A percentile compares a stretch with the other conserved stretches of the same genome.
Conservation (phyloP, 2,329 filamentous ascomycete genomes). For the Tolypocladium inflatum region DNA sequence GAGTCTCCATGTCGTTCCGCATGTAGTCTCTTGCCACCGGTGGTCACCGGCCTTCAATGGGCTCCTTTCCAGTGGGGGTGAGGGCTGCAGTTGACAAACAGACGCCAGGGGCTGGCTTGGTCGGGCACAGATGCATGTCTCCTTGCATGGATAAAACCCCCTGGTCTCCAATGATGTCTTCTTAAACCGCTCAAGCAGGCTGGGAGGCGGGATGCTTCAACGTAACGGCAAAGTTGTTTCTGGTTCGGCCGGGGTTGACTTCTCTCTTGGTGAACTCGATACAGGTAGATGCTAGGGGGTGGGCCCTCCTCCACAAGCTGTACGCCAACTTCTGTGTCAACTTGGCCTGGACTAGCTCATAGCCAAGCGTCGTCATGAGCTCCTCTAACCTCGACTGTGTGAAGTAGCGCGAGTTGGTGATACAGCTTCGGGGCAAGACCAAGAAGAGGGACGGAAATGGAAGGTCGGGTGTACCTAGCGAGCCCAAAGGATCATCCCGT, state of each 20-base stretch:
- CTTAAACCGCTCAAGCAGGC: neutral
- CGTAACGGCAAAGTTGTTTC: slow-evolving; percentile 89
- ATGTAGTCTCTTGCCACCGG: neutral
- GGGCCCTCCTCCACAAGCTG: slow-evolving; percentile 64
- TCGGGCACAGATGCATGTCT: neutral
- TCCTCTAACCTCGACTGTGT: slow-evolving; percentile 56
- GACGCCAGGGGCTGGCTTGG: neutral
- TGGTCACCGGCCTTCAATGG: neutral
- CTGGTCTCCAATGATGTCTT: neutral
- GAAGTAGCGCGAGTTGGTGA: slow-evolving; percentile 85
- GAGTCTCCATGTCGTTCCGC: too few species aligned
- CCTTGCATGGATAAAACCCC: neutral
- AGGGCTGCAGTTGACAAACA: neutral
- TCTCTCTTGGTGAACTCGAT: slow-evolving; percentile 52
- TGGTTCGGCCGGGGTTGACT: slow-evolving; percentile 60
- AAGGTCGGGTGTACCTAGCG: slow-evolving; percentile 14
- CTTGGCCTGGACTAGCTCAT: slow-evolving; percentile 55
- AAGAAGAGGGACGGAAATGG: slow-evolving; percentile 69
- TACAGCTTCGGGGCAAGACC: slow-evolving; percentile 79
- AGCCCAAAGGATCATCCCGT: slow-evolving; percentile 15
- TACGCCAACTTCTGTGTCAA: slow-evolving; percentile 77
- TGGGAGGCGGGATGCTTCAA: slow-evolving; percentile 26
- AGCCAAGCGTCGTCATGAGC: slow-evolving; percentile 75
- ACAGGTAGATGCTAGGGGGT: slow-evolving; percentile 5
- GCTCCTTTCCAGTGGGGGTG: neutral